These are phyloP conservation scores for Leptographium wingfieldii DNA, from an alignment of 2,329 filamentous ascomycete genomes.

Conservation along the genomic window DNA sequence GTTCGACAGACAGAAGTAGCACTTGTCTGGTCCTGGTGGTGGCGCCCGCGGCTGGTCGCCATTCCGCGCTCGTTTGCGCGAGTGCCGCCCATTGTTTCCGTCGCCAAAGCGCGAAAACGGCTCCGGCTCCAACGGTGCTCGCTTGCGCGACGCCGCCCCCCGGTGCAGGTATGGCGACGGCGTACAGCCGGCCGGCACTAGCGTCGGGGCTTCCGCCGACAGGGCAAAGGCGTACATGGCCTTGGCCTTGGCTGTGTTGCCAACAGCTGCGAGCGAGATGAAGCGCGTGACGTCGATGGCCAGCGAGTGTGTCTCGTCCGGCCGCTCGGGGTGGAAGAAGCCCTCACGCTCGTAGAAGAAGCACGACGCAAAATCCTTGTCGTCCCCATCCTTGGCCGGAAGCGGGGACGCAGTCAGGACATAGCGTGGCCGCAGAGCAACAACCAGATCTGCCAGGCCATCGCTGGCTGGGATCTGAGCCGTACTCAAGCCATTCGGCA, in stretches of 20 bases:
- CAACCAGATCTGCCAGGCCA: slow-evolving; percentile 66
- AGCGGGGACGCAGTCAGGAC: slow-evolving; percentile 53
- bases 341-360: slow-evolving; percentile 87
- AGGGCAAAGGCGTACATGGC: slow-evolving; percentile 68
- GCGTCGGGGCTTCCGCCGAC: slow-evolving; percentile 46
- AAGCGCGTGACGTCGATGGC: slow-evolving; percentile 64
- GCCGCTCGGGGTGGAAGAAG: slow-evolving; percentile 55
- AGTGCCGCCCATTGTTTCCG: slow-evolving; percentile 29
- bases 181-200: slow-evolving; percentile 59
- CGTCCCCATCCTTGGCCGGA: background rate
- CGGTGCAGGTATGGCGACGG: slow-evolving; percentile 52
- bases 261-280: slow-evolving; percentile 72
- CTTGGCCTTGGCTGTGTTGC: slow-evolving; percentile 66
- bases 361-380: background rate
- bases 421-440: slow-evolving; percentile 76
- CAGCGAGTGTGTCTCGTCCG: slow-evolving; percentile 29
- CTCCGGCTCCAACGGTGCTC: slow-evolving; percentile 30
- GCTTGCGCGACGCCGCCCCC: slow-evolving; percentile 37
- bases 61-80: slow-evolving; percentile 31
- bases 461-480: slow-evolving; percentile 43
- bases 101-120: slow-evolving; percentile 43
- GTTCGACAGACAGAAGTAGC: slow-evolving; percentile 94
- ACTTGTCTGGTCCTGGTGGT: slow-evolving; percentile 61
- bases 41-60: slow-evolving; percentile 43
- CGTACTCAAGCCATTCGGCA: slow-evolving; percentile 30